Evolutionary conservation across 768 basidiomycete species (phyloP).

Genomic region (Mycena capillaripes): DNA sequence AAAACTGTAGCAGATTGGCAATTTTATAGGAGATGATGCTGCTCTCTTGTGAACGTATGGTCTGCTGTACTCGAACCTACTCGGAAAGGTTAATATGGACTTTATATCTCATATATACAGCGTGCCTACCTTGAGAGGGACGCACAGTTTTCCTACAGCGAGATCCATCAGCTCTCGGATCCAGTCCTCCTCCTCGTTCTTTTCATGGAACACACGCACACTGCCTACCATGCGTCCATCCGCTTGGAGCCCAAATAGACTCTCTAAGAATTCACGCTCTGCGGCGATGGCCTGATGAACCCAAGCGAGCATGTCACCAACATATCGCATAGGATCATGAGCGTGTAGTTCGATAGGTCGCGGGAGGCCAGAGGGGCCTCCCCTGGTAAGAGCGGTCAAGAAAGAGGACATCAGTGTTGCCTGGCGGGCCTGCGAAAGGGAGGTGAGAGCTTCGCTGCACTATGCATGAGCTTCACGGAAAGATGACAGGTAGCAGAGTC

Average conservation of each 20-base stretch:
- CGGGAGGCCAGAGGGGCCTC: slow-evolving; percentile 87
- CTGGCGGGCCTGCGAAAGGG: slow-evolving; percentile 88
- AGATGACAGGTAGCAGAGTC: slow-evolving; percentile 31
- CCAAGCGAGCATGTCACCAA: slow-evolving; percentile 99
- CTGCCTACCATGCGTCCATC: slow-evolving; percentile 85
- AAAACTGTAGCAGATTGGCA: slow-evolving; percentile 95
- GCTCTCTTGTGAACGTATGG: slow-evolving; percentile 93
- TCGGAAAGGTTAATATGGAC: neutral
- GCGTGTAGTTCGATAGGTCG: slow-evolving; percentile 98
- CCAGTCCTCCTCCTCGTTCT: slow-evolving; percentile 81
- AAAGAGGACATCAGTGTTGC: slow-evolving; percentile 85
- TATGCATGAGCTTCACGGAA: slow-evolving; percentile 2
- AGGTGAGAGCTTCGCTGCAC: slow-evolving; percentile 74
- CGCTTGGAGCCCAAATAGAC: slow-evolving; percentile 79
- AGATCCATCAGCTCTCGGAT: slow-evolving; percentile 86
- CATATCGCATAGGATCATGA: slow-evolving; percentile 95
- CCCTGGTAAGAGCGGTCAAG: slow-evolving; percentile 88
- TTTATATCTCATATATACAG: neutral
- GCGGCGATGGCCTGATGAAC: slow-evolving; percentile 96
- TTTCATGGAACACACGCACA: slow-evolving; percentile 63
- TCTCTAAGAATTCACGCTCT: slow-evolving; percentile 94
- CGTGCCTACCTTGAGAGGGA: slow-evolving; percentile 83
- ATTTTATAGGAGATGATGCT: slow-evolving; percentile 94
- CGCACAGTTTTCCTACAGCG: slow-evolving; percentile 85
- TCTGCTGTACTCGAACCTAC: slow-evolving; percentile 92